These are phyloP conservation scores for Trichophyton simii DNA, from an alignment of 2,329 filamentous ascomycete species.

Conservation along the genomic window DNA sequence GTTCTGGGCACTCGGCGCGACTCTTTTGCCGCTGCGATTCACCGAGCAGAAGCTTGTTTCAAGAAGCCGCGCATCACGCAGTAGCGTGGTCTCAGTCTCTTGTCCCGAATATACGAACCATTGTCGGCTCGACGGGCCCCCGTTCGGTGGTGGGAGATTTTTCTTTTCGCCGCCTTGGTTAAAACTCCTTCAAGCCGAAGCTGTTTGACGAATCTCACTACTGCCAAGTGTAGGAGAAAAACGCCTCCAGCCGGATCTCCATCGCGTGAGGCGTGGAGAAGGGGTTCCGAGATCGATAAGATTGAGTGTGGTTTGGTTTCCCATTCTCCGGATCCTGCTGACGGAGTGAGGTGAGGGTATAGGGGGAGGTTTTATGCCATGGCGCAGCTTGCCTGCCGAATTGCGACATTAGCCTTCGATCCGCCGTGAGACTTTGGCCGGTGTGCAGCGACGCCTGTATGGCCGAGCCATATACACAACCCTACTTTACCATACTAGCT, in stretches of 20 bases:
- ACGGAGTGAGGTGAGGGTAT: neutral
- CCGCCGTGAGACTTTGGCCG: neutral
- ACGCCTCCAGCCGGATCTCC: neutral
- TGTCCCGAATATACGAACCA: neutral
- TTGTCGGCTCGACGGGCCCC: neutral
- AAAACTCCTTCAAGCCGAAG: neutral
- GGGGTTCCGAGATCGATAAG: neutral
- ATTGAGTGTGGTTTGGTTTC: neutral
- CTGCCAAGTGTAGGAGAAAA: neutral
- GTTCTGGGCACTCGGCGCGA: neutral
- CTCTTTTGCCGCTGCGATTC: neutral
- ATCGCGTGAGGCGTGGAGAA: neutral
- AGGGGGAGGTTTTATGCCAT: neutral
- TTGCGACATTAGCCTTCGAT: slow-evolving; percentile 1
- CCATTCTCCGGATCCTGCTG: neutral
- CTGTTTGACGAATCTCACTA: neutral
- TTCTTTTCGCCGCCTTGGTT: neutral
- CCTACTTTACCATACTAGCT: neutral
- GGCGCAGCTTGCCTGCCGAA: neutral
- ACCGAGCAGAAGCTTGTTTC: slow-evolving; percentile 2
- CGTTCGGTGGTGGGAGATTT: neutral
- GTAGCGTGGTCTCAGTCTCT: neutral
- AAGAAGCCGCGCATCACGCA: slow-evolving; percentile 1
- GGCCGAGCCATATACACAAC: neutral
- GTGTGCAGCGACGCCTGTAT: neutral